Percentiles rank a stretch among this genome's conserved stretches.
Evolutionary conservation across 2,329 filamentous ascomycete genomes (phyloP).

Genomic region (Scolecobasidium constrictum): DNA sequence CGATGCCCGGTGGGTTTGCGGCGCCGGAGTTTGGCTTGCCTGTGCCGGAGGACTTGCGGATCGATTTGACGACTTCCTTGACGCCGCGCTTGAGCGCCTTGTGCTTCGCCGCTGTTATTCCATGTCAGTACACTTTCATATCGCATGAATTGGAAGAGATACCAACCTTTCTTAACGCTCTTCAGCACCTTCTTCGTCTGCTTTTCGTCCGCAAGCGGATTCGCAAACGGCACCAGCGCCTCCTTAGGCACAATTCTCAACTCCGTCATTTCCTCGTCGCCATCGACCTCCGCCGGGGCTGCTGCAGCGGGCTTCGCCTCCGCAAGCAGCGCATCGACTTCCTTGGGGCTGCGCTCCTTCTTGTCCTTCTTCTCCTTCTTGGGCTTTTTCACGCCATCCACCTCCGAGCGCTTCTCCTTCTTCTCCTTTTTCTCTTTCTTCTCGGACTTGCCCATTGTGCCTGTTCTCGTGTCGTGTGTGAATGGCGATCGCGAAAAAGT

Average conservation of each 20-base stretch:
- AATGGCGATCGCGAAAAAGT: too few relatives aligned
- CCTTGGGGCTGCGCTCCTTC: conserved; percentile 34
- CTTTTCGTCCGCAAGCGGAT: conserved; percentile 73
- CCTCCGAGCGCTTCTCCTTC: conserved; percentile 54
- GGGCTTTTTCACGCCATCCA: conserved; percentile 28
- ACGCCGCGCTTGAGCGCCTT: conserved; percentile 95
- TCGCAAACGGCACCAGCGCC: conserved; percentile 72
- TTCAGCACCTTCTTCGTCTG: conserved; percentile 55
- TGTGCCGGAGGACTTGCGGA: conserved; percentile 78
- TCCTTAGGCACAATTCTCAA: conserved; percentile 20
- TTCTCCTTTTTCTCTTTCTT: conserved; percentile 50
- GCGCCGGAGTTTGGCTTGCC: conserved; percentile 44
- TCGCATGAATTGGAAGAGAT: neutral
- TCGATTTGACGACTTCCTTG: conserved; percentile 96
- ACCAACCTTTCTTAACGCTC: conserved; percentile 49
- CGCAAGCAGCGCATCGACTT: neutral
- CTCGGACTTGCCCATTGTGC: conserved; percentile 12
- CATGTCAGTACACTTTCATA: conserved; percentile 11
- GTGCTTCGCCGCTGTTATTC: conserved; percentile 69
- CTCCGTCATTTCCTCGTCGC: conserved; percentile 3
- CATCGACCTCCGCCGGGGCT: conserved; percentile 42
- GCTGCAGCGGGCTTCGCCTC: conserved; percentile 26
- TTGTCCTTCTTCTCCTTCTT: conserved; percentile 31
- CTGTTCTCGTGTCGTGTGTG: too few relatives aligned
- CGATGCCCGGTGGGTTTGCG: conserved; percentile 56